These are phyloP conservation scores for Aspergillus fumigatus DNA, from an alignment of 2,329 filamentous ascomycete species.

Conservation along the genomic window DNA sequence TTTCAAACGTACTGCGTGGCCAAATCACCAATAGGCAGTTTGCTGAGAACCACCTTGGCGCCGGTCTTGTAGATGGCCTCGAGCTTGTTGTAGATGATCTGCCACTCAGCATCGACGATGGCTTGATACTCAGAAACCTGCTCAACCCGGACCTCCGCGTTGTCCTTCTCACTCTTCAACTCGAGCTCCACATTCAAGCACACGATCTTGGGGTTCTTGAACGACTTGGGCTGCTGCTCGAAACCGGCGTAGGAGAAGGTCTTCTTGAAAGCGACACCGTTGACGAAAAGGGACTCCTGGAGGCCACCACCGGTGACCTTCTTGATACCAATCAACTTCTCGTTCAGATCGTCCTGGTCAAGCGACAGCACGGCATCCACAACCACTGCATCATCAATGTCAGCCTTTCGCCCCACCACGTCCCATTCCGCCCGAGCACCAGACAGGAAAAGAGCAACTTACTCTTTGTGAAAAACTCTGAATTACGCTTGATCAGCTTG, in stretches of 20 bases:
- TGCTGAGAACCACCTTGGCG: constrained; percentile 94
- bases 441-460: constrained; percentile 15
- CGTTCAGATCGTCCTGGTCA: constrained; percentile 94
- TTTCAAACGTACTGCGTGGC: constrained; percentile 67
- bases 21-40: constrained; percentile 93
- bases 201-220: constrained; percentile 91
- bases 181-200: constrained; percentile 97
- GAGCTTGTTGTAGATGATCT: constrained; percentile 99
- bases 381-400: constrained; percentile 63
- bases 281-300: constrained; percentile 93
- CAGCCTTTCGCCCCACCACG: neutral
- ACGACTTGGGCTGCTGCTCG: constrained; percentile 96
- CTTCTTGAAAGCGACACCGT: constrained; percentile 99
- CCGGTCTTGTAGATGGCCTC: constrained; percentile 91
- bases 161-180: constrained; percentile 98
- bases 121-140: constrained; percentile 99
- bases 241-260: constrained; percentile 99
- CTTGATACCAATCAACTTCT: constrained; percentile 97
- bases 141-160: constrained; percentile 95
- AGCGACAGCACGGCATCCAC: constrained; percentile 93
- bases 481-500: constrained; percentile 97
- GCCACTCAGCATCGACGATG: constrained; percentile 98
- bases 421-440: neutral
- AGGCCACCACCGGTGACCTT: constrained; percentile 95
- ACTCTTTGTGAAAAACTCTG: constrained; percentile 97